Base-by-base conservation (phyloP, 2,329 filamentous ascomycete genomes). In the Trichophyton benhamiae region DNA sequence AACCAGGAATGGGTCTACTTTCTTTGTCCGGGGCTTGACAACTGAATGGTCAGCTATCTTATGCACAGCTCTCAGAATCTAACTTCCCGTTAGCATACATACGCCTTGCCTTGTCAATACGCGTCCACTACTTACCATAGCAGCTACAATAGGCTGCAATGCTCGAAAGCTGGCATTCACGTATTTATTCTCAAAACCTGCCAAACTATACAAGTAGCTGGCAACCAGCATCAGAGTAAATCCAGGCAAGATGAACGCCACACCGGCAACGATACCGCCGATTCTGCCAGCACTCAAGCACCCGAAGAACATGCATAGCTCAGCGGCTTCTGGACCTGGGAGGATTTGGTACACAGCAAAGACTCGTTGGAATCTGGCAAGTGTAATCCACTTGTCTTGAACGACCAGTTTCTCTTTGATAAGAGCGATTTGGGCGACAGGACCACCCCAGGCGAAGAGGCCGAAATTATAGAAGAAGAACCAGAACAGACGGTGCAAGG, bases 381-480 rank as follows among this genome's bases (percentile, higher is more conserved):
- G 53, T 30, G 22, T 57, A 7, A 57, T 57, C 53, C 53, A 57
- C 20, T 57, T 57, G 9, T 36, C 53, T 17, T 57, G 53, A 3
- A 57, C 8, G 11, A 57, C 53, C 30, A 57, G 13, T 20, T 36
- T 57, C 30, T 57, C 53, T 17, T 57, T 57, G 30, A 57, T 57
- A 20, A 57, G 53, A 13, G 53, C 53, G 17, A 57, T 57, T 57
- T 57, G 53, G 17, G 53, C 53, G 8, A 57, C 53, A 15, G 53
- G 53, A 15, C 53, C 53, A 33, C 53, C 53, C 53, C 53, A 57
- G 8, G 53, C 53, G 30, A 57, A 57, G n/a, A 57, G 53, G 33
- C 53, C 53, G 27, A 57, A 57, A 20, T 57, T 36, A 27, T 57
- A 57, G 25, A 57, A 57, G 53, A 57, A 57, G 53, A 57, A 57